A percentile compares a stretch with the other conserved stretches of the same genome.
These are phyloP conservation scores for Stemphylium vesicarium DNA, from an alignment of 2,329 filamentous ascomycete genomes.

Conservation along the genomic window DNA sequence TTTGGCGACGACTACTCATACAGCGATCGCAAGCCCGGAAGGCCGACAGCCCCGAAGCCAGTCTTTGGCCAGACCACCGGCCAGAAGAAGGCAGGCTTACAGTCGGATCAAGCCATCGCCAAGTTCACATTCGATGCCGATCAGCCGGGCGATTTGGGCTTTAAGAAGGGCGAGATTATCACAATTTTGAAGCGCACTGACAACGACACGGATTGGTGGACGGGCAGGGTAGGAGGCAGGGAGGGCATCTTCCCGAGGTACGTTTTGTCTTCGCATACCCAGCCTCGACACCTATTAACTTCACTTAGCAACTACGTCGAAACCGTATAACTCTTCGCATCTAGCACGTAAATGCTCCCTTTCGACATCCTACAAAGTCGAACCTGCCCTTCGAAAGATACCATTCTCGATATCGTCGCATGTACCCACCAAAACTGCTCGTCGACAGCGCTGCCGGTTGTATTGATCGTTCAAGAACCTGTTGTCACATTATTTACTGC, in stretches of 20 bases:
- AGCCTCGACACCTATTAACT: background rate
- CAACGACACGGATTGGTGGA: constrained; percentile 97
- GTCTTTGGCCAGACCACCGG: constrained; percentile 67
- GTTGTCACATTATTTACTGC: background rate
- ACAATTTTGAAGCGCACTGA: constrained; percentile 95
- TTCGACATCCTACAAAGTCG: too few species aligned
- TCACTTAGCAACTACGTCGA: constrained; percentile 50
- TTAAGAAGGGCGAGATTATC: constrained; percentile 97
- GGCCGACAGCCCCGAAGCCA: constrained; percentile 89
- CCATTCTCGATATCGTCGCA: background rate
- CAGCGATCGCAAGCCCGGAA: constrained; percentile 69
- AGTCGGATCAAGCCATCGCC: constrained; percentile 82
- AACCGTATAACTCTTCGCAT: constrained; percentile 29
- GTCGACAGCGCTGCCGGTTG: background rate
- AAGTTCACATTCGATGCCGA: constrained; percentile 94
- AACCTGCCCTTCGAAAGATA: background rate
- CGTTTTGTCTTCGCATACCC: constrained; percentile 21
- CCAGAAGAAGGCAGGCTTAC: constrained; percentile 53
- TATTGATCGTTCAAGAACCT: background rate
- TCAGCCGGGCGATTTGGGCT: constrained; percentile 88
- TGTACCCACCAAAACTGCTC: background rate
- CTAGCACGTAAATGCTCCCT: background rate
- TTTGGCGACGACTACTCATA: constrained; percentile 60
- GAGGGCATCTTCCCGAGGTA: constrained; percentile 93
- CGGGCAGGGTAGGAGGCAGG: constrained; percentile 81